Evolutionary conservation across 768 basidiomycete genomes (phyloP), one percentile per base, ranked within the genome.

Genomic region (Cyclocybe cylindracea): DNA sequence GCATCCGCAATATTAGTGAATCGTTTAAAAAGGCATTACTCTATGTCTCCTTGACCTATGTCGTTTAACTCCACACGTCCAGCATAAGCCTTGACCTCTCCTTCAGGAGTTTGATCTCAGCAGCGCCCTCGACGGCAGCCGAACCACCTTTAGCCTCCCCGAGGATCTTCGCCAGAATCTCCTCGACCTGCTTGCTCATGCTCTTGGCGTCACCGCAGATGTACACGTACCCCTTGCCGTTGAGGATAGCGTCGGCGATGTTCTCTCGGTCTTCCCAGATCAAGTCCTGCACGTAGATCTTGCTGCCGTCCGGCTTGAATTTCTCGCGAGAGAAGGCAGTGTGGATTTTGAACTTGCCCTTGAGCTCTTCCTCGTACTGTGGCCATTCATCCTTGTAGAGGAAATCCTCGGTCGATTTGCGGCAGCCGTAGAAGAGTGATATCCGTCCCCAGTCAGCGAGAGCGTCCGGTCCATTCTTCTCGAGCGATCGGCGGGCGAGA

Each of bases 261-360:
- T 85, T 79, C 68, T 86, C 85, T 50, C 85, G 78, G 66, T 93
- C 85, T 44, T 98, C 85, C 90, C 89, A 94, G 9, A 99, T 74
- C 51, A 98, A 76, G 70, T 99, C 94, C 73, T 99, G 97, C n/a
- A 99, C 97, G 72, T 99, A 99, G 64, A 96, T 91, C 78, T 98
- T 99, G 78, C 89, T 78, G 19, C 94, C 90, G 58, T 94, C 93
- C 5, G 90, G 82, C 69, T 89, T 91, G 76, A 82, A 91, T n/a
- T 84, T 85, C 50, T 95, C 87, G 46, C 94, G 89, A 38, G 95
- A 98, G 78, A 98, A 93, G 4, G 97, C 93, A 56, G 78, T 78
- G 67, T 90, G 88, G 74, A 99, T 78, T 54, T 79, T 77, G 78
- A 99, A 94, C 68, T 97, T 97, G 62, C 91, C 94, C 60, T 86